These are phyloP conservation scores for Solanum etuberosum DNA, from an alignment of 257 asterid genomes.

Conservation along the genomic window DNA sequence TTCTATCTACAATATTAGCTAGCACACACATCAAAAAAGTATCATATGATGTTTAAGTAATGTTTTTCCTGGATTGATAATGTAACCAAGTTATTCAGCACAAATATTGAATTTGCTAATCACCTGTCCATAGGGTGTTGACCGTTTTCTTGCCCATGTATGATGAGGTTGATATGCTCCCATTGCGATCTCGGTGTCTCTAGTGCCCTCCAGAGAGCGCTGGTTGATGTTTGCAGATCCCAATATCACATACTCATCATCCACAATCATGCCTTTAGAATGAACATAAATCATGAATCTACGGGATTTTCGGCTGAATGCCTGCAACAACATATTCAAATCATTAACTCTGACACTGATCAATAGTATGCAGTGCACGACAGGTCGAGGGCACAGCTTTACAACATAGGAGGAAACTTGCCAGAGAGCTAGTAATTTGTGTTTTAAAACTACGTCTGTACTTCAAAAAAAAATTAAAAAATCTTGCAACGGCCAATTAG, in stretches of 20 bases:
- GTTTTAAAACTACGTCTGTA: neutral
- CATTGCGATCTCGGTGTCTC: slow-evolving; percentile 98
- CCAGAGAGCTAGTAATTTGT: neutral
- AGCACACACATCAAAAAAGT: neutral
- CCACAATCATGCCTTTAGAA: slow-evolving; percentile 96
- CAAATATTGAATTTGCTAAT: neutral
- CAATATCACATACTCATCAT: slow-evolving; percentile 73
- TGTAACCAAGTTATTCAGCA: neutral
- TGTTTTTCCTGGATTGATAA: neutral
- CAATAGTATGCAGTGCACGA: neutral
- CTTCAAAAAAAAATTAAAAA: neutral
- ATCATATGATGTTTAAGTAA: neutral
- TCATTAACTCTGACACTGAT: neutral
- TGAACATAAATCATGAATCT: slow-evolving; percentile 98
- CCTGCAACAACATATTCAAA: slow-evolving; percentile 37
- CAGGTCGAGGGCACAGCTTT: neutral
- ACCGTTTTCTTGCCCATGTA: slow-evolving; percentile 67
- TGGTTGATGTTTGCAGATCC: slow-evolving; percentile 97
- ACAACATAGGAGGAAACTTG: neutral
- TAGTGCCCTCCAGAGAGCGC: slow-evolving; percentile 84
- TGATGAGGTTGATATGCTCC: slow-evolving; percentile 92
- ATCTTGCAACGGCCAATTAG: neutral
- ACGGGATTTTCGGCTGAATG: slow-evolving; percentile 53
- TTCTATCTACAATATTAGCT: neutral
- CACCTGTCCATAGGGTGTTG: slow-evolving; percentile 88